Evolutionary conservation across 1,284 basidiomycete species (phyloP).

Genomic region (Pyrrhoderma noxium): DNA sequence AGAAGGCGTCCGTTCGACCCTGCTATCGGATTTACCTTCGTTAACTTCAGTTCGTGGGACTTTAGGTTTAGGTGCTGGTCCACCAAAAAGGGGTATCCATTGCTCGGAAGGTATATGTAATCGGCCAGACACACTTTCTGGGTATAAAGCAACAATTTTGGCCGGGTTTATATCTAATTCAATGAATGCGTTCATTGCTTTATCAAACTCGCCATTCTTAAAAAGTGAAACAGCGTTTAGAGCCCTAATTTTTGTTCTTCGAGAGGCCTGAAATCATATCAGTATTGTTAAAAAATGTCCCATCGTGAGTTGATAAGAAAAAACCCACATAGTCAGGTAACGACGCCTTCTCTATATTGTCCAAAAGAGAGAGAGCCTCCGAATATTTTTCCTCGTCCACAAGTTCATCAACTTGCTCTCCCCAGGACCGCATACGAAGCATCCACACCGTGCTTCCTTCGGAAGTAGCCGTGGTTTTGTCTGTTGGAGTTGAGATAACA

Average conservation of each 20-base stretch:
- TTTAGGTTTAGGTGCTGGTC: constrained; percentile 36
- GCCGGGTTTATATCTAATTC: constrained; percentile 89
- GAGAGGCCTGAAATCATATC: constrained; percentile 35
- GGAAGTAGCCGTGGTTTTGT: constrained; percentile 49
- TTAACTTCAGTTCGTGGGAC: constrained; percentile 23
- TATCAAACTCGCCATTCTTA: constrained; percentile 56
- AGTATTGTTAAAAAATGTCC: constrained; percentile 1
- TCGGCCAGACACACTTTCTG: constrained; percentile 73
- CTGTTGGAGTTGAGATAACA: constrained; percentile 66
- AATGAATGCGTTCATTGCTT: constrained; percentile 84
- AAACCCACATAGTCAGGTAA: constrained; percentile 60
- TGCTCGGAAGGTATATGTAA: constrained; percentile 58
- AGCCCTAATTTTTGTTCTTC: constrained; percentile 52
- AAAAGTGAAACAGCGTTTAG: constrained; percentile 78
- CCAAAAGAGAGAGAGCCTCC: constrained; percentile 78
- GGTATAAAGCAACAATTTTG: constrained; percentile 88
- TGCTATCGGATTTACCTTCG: constrained; percentile 25
- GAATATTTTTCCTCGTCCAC: constrained; percentile 65
- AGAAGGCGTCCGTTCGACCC: constrained; percentile 23
- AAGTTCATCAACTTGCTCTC: constrained; percentile 80
- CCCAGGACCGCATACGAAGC: constrained; percentile 67
- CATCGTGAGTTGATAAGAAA: constrained; percentile 6
- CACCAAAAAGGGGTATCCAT: constrained; percentile 89
- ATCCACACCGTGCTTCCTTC: constrained; percentile 79
- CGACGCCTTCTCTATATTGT: constrained; percentile 55